A percentile compares a stretch with the other conserved stretches of the same genome.
Evolutionary conservation across 768 basidiomycete genomes (phyloP).

Genomic region (Agaricus sinodeliciosus): DNA sequence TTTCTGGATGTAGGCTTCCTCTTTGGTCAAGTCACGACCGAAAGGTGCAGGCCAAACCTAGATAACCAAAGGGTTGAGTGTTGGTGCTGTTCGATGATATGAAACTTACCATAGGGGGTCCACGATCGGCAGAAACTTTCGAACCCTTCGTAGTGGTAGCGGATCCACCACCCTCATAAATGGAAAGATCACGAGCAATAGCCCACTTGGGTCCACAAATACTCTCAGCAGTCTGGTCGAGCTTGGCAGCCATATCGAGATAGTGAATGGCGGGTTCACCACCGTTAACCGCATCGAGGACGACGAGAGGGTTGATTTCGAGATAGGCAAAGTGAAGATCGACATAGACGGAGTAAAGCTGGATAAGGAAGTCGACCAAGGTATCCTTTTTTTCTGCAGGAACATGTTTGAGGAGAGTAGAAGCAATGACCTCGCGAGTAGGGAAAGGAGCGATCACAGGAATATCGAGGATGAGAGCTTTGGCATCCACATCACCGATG

Average conservation of each 20-base stretch:
- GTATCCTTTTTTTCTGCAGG: conserved; percentile 83
- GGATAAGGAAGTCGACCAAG: conserved; percentile 89
- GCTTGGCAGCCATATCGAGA: conserved; percentile 99
- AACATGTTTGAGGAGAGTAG: conserved; percentile 76
- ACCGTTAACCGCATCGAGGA: conserved; percentile 70
- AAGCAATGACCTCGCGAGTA: conserved; percentile 66
- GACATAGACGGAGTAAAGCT: conserved; percentile 95
- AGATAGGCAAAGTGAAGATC: conserved; percentile 99
- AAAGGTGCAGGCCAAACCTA: conserved; percentile 89
- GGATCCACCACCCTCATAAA: conserved; percentile 46
- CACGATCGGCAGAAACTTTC: conserved; percentile 80
- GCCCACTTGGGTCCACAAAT: conserved; percentile 99
- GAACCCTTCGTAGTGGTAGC: conserved; percentile 35
- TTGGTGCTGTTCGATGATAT: conserved; percentile 7
- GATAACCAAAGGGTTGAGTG: neutral
- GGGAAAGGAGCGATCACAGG: conserved; percentile 78
- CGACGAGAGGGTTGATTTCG: conserved; percentile 98
- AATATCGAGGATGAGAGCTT: conserved; percentile 85
- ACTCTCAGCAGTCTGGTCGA: conserved; percentile 98
- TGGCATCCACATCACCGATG: conserved; percentile 96
- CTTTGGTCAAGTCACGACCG: conserved; percentile 95
- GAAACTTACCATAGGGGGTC: conserved; percentile 82
- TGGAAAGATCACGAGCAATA: conserved; percentile 83
- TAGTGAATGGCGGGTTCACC: conserved; percentile 81
- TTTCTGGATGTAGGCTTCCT: conserved; percentile 99